These are phyloP conservation scores for Hypoxylon sp. DNA, from an alignment of 2,329 filamentous ascomycete species.

Conservation along the genomic window DNA sequence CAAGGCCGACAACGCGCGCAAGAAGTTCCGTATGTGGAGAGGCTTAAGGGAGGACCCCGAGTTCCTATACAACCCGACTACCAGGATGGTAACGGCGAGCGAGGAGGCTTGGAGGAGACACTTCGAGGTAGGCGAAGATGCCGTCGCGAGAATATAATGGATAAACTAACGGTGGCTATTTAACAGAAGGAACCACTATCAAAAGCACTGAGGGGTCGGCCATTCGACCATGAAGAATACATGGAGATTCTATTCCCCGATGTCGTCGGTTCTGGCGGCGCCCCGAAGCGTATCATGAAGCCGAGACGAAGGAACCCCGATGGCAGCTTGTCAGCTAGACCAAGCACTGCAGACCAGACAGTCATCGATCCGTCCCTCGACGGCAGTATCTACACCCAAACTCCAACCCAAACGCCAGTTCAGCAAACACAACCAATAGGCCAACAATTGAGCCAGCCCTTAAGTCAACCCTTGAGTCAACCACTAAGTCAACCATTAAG, in stretches of 20 bases:
- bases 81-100: constrained; percentile 66
- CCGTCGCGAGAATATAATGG: background rate
- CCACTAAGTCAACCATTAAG: constrained; percentile 32
- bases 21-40: constrained; percentile 73
- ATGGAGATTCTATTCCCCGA: constrained; percentile 73
- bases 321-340: constrained; percentile 57
- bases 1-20: constrained; percentile 73
- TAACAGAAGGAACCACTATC: constrained; percentile 69
- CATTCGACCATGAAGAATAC: constrained; percentile 72
- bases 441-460: constrained; percentile 39
- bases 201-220: constrained; percentile 67
- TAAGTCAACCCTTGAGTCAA: constrained; percentile 36
- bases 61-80: constrained; percentile 66
- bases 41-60: constrained; percentile 69
- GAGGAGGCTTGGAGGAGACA: constrained; percentile 70
- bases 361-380: constrained; percentile 53
- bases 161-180: constrained; percentile 3
- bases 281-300: constrained; percentile 71
- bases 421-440: constrained; percentile 40
- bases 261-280: constrained; percentile 70
- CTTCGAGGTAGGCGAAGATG: constrained; percentile 63
- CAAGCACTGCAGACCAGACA: constrained; percentile 62
- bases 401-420: constrained; percentile 39
- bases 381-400: constrained; percentile 43
- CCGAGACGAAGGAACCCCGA: constrained; percentile 65